Evolutionary conservation across 257 asterid genomes (phyloP), one percentile per base, ranked within the genome.

Genomic region (Echites panduratus): DNA sequence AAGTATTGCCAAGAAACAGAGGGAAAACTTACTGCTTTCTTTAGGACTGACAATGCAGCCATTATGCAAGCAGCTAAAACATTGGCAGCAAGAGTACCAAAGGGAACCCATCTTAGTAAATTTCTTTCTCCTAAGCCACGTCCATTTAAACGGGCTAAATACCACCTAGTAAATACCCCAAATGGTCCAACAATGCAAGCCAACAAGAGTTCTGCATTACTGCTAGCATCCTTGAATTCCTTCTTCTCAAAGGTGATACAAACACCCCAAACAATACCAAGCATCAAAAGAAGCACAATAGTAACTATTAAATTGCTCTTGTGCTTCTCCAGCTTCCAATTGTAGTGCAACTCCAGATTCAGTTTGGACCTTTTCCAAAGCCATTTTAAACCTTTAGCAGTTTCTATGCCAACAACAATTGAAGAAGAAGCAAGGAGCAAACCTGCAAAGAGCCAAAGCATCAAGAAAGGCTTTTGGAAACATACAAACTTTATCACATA

Each of bases 81-180:
- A 80, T 95, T 92, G 47, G 99, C 98, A 68, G 88, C 87, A 65
- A 95, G 90, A 70, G 99, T 92, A 62, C 99, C 98, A 8, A 95
- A 85, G 1, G 98, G 99, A 10, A 92, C 56, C 99, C 98, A 95
- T 86, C 84, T 92, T 24, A 87, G 35, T 43, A 5, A 5, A 63
- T 81, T 79, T 24, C 75, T 72, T 81, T 79, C 81, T 22, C 97
- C 97, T 27, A 91, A 24, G 29, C 97, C 96, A 11, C 81, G 88
- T 13, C 99, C 98, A 63, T 95, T 95, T 27, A 87, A 63, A 65
- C 98, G 94, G 50, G 98, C 96, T 65, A 95, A 82, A 73, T 76
- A 82, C 97, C 96, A 92, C 79, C 98, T 81, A 22, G 82, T 66
- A 98, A 97, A 92, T 17, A 92, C 99, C 14, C 99, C 98, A 72